Evolutionary conservation across 768 basidiomycete genomes (phyloP), one percentile per base, ranked within the genome.

Genomic region (Tricholoma hemisulphureum): DNA sequence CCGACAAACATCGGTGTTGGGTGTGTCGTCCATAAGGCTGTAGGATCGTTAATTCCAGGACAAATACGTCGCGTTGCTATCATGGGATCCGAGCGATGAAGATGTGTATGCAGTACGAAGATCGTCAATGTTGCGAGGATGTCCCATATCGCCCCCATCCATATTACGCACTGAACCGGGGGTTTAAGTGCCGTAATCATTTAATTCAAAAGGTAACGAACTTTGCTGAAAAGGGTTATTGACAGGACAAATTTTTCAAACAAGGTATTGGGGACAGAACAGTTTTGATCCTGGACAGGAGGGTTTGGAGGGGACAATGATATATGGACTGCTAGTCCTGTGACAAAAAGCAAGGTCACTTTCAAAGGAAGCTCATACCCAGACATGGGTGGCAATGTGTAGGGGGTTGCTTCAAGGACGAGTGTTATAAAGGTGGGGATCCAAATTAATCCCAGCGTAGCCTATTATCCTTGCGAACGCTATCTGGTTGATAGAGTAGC

Each of bases 251-350:
- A 66, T 24, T 65, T 66, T 61, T 76, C 75, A 52, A 76, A 76
- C 11, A 75, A 58, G 3, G 72, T 68, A 41, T 70, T 60, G 16
- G 65, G 71, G 18, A 67, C 71, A n/a, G 55, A 49, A 43, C 71
- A 67, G 61, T 75, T 73, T 9, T 72, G 63, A 23, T 60, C 62
- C 56, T 71, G 70, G 16, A 74, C 71, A 0, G 76, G 73, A 20
- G 73, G 74, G 46, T 77, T 76, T 18, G 76, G 74, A 5, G 76
- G 74, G 1, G 74, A 75, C 13, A 76, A 63, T 1, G 75, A 76
- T 28, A 71, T 46, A 50, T 77, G 73, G 10, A 75, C 74, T 7
- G 72, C 70, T 21, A 64, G 48, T 7, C 69, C 75, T 14, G 73
- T 72, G 52, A 67, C 53, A 45, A 72, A 58, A 37, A 71, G 68